Conservation (phyloP, 1,284 basidiomycete species). For the Cutaneotrichosporon sp. region DNA sequence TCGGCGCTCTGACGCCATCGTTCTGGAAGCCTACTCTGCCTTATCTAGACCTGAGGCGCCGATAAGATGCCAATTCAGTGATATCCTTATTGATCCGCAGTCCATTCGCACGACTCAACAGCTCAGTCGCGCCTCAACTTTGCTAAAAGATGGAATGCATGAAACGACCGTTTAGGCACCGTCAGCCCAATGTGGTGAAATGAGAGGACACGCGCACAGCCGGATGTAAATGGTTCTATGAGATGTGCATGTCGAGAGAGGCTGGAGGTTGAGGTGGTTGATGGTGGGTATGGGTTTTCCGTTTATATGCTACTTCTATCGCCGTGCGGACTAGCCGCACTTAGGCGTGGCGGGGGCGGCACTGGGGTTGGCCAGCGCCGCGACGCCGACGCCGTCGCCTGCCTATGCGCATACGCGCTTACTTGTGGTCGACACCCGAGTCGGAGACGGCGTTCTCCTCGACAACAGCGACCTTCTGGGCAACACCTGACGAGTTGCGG, state of each 20-base stretch:
- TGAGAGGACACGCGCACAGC: constrained; percentile 9
- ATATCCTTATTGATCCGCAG: too few relatives aligned
- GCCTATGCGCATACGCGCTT: constrained; percentile 9
- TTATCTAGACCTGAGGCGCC: neutral
- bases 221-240: constrained; percentile 7
- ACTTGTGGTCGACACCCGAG: constrained; percentile 71
- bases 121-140: too few relatives aligned
- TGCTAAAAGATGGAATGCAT: constrained; percentile 8
- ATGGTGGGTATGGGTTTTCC: constrained; percentile 1
- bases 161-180: constrained; percentile 14
- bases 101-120: too few relatives aligned
- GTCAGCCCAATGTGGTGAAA: constrained; percentile 12
- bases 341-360: neutral
- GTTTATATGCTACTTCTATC: constrained; percentile 10
- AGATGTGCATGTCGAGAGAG: neutral
- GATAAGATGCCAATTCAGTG: too few relatives aligned
- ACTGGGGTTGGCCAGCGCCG: neutral
- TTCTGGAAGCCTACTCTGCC: neutral
- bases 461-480: constrained; percentile 63
- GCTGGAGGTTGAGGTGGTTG: neutral
- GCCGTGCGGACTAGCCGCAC: neutral
- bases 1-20: neutral
- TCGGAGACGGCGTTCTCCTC: constrained; percentile 67
- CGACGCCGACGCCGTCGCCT: neutral
- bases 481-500: constrained; percentile 80